Percentiles rank a stretch among this genome's conserved stretches.
Conservation (phyloP, 345 rosid species). For the Raphanus sativus region DNA sequence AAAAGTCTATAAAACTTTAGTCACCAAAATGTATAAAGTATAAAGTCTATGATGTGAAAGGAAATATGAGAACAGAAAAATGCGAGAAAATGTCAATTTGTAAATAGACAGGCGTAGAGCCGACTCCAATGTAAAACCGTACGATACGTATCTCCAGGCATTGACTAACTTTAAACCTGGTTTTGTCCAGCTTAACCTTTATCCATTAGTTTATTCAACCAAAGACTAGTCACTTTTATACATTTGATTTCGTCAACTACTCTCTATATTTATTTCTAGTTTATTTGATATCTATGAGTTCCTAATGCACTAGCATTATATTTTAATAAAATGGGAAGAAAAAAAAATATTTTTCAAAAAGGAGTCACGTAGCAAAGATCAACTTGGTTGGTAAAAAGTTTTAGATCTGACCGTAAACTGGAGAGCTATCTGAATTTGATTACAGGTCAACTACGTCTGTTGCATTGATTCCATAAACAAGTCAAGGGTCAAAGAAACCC, state of each 20-base stretch:
- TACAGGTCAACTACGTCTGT: background rate
- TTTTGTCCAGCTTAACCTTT: slow-evolving; percentile 8
- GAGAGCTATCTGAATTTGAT: background rate
- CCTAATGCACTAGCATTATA: background rate
- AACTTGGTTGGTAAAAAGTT: background rate
- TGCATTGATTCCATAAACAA: background rate
- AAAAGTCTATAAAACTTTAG: background rate
- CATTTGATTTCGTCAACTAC: background rate
- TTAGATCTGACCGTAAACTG: background rate
- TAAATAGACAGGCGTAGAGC: slow-evolving; percentile 16
- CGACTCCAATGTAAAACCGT: slow-evolving; percentile 28
- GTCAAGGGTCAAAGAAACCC: background rate
- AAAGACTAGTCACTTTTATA: background rate
- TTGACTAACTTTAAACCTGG: slow-evolving; percentile 24
- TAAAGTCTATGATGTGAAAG: slow-evolving; percentile 7
- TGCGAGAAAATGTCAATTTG: slow-evolving; percentile 3
- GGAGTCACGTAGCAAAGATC: background rate
- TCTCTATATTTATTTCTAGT: background rate
- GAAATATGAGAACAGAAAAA: background rate
- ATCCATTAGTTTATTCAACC: background rate
- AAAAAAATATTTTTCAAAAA: background rate
- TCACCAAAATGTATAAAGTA: background rate
- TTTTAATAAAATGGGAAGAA: background rate
- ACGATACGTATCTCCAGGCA: slow-evolving; percentile 30
- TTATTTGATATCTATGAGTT: background rate